These are phyloP conservation scores for Solanum chacoense DNA, from an alignment of 305 asterid genomes.

Conservation along the genomic window DNA sequence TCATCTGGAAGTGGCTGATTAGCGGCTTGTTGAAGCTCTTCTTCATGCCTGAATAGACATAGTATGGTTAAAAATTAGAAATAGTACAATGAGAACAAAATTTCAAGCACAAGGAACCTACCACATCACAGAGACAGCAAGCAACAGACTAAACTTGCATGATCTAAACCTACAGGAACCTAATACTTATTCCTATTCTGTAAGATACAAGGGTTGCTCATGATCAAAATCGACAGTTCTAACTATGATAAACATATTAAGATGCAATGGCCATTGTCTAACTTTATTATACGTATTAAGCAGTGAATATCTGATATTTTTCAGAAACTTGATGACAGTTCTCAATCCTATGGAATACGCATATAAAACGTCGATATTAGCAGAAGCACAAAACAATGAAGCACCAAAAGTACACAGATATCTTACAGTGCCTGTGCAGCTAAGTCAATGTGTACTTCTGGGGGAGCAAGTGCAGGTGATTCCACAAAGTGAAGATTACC, in stretches of 20 bases:
- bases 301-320: not conserved
- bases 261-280: not conserved
- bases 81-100: not conserved
- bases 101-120: not conserved
- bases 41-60: slow-evolving; percentile 41
- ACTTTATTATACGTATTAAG: not conserved
- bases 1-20: slow-evolving; percentile 80
- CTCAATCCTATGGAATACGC: not conserved
- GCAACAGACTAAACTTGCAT: not conserved
- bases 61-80: not conserved
- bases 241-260: not conserved
- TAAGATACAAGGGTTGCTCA: not conserved
- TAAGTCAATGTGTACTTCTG: slow-evolving; percentile 50
- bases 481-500: slow-evolving; percentile 55
- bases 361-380: not conserved
- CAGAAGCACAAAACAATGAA: not conserved
- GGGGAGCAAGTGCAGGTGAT: slow-evolving; percentile 65
- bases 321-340: not conserved
- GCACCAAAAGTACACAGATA: not conserved
- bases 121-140: not conserved
- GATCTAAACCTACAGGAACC: not conserved
- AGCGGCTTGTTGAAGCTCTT: slow-evolving; percentile 47
- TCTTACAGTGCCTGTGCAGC: slow-evolving; percentile 38
- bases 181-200: not conserved
- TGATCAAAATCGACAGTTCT: not conserved